phyloP scores from a whole-genome alignment of 1,139 yeast species.

The Geotrichum phurueaensis region DNA sequence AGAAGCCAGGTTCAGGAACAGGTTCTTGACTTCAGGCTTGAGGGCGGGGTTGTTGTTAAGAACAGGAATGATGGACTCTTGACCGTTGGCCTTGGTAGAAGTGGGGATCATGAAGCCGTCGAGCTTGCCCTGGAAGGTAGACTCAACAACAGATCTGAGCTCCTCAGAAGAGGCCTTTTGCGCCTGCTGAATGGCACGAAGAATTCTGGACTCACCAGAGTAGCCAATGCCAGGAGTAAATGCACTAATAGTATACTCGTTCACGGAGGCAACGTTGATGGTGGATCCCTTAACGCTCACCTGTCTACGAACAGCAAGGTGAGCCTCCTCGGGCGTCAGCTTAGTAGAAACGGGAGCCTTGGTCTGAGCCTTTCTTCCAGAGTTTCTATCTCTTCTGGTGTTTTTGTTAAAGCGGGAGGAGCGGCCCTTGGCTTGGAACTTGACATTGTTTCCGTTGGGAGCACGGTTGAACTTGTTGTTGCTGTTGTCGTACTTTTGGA shows the following conservation, averaged over 20 bases:
- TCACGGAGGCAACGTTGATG: slow-evolving; percentile 10
- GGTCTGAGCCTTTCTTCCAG: background rate
- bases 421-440: slow-evolving; percentile 3
- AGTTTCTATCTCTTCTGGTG: slow-evolving; percentile 1
- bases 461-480: background rate
- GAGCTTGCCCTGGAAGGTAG: slow-evolving; percentile 22
- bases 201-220: slow-evolving; percentile 13
- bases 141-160: slow-evolving; percentile 19
- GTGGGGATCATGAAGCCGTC: slow-evolving; percentile 18
- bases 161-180: slow-evolving; percentile 14
- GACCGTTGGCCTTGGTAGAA: slow-evolving; percentile 13
- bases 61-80: slow-evolving; percentile 21
- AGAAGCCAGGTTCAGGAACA: slow-evolving; percentile 27
- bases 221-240: slow-evolving; percentile 12
- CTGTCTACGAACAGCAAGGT: slow-evolving; percentile 3
- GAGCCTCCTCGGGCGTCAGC: slow-evolving; percentile 16
- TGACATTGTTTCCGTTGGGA: background rate
- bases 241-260: slow-evolving; percentile 8
- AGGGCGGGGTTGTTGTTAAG: slow-evolving; percentile 26
- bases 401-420: slow-evolving; percentile 4
- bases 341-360: background rate
- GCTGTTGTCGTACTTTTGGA: slow-evolving; percentile 11
- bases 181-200: slow-evolving; percentile 16
- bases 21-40: slow-evolving; percentile 23
- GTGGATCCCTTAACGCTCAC: slow-evolving; percentile 6